phyloP scores from a whole-genome alignment of 257 asterid species.

The Vinca minor region DNA sequence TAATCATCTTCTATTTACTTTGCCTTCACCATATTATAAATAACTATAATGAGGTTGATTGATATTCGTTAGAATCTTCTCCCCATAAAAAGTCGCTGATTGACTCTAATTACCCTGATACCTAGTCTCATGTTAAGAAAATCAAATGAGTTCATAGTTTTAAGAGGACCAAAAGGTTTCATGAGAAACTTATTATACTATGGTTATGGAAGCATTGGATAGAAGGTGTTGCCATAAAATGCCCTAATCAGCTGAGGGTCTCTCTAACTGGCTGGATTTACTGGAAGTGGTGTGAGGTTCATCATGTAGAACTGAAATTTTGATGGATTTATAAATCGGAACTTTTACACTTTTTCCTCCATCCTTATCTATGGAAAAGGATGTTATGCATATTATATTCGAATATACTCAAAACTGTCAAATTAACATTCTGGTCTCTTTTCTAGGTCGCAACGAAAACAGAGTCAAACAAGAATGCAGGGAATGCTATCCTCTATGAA shows the following conservation, averaged over 20 bases:
- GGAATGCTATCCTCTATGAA: constrained; percentile 92
- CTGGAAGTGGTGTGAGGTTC: neutral
- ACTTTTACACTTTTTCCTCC: neutral
- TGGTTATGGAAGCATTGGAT: neutral
- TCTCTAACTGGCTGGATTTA: neutral
- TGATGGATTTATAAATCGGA: neutral
- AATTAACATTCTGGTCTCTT: constrained; percentile 19
- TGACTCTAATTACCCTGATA: neutral
- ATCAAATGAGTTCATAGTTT: neutral
- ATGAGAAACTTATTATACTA: neutral
- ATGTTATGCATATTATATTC: neutral
- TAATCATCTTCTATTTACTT: neutral
- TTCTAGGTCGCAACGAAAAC: constrained; percentile 95
- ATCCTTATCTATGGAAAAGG: neutral
- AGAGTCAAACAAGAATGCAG: constrained; percentile 90
- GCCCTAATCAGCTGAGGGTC: neutral
- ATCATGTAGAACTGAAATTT: neutral
- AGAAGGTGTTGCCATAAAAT: neutral
- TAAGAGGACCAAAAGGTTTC: neutral
- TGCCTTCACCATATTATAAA: neutral
- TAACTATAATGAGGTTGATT: too few relatives aligned
- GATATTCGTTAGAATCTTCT: neutral
- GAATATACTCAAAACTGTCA: neutral
- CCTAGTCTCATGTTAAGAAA: neutral
- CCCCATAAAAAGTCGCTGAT: neutral